These are phyloP conservation scores for Lasiosphaeriaceae sp. DNA, from an alignment of 495 filamentous ascomycete genomes.

Conservation along the genomic window DNA sequence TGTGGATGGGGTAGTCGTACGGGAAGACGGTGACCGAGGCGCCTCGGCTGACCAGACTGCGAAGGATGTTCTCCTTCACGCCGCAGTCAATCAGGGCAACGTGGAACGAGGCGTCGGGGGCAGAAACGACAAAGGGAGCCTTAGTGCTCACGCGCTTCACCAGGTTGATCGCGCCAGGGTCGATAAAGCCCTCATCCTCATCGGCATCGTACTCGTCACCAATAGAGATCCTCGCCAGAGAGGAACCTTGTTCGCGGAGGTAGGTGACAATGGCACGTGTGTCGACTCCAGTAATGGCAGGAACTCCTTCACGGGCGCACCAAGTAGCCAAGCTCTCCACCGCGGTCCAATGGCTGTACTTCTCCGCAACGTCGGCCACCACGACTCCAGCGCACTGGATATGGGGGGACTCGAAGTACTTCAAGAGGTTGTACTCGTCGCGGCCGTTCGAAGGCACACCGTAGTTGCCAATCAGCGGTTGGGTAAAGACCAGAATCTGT, in stretches of 20 bases:
- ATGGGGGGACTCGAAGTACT: conserved; percentile 94
- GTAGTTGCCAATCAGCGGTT: conserved; percentile 98
- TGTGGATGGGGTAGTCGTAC: conserved; percentile 95
- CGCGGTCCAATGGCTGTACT: conserved; percentile 98
- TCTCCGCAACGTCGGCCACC: conserved; percentile 85
- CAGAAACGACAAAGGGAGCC: conserved; percentile 89
- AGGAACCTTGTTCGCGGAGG: conserved; percentile 92
- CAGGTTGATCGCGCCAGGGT: conserved; percentile 93
- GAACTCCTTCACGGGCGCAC: conserved; percentile 94
- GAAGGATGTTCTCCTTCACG: conserved; percentile 99
- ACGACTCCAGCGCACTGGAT: conserved; percentile 95
- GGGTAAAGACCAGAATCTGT: conserved; percentile 97
- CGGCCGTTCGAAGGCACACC: conserved; percentile 78
- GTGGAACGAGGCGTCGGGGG: conserved; percentile 74
- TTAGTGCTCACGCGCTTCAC: conserved; percentile 96
- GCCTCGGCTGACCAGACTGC: conserved; percentile 83
- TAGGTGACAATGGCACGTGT: conserved; percentile 94
- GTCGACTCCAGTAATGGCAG: conserved; percentile 94
- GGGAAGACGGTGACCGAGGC: conserved; percentile 89
- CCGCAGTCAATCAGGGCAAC: conserved; percentile 96
- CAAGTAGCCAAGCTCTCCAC: conserved; percentile 89
- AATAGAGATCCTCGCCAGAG: conserved; percentile 88
- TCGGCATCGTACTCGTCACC: conserved; percentile 98
- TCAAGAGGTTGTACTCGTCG: conserved; percentile 73
- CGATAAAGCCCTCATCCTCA: conserved; percentile 92